Evolutionary conservation across 805 yeast genomes (phyloP), one percentile per base, ranked within the genome.

Genomic region (Candida chauliodis): DNA sequence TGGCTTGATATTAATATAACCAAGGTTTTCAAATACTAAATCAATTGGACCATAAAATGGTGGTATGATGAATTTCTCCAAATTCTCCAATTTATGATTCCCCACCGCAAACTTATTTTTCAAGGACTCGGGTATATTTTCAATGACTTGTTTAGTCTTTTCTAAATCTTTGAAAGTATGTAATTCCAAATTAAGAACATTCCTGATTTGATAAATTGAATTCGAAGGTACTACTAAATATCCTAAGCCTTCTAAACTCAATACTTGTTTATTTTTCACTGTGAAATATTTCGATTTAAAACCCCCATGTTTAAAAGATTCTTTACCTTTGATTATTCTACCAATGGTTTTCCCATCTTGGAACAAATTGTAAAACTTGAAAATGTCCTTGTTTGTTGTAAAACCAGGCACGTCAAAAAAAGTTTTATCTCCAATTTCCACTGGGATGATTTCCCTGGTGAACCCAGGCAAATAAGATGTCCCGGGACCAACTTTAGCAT

Each of bases 11-110:
- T 77, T 73, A 2, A 84, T 44, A 47, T 71, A 79, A 0, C 93
- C 93, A n/a, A 79, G 53, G 43, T 78, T 79, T 37, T 75, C 76
- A 8, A 84, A 47, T 2, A 84, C 82, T 19, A 84, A 49, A 49
- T 84, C 95, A 8, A 84, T 60, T 4, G 74, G 53, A 0, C 91
- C 91, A 42, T 59, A 64, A 48, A 84, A 84, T n/a, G 87, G 85
- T 0, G 93, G 91, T 3, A 84, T 65, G 2, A 75, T 64, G 44
- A 71, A 80, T 41, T 77, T 59, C 2, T 45, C 37, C 1, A 52
- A 58, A 45, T 69, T 50, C 2, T 61, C 52, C 1, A 65, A 32
- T 7, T 39, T 30, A 5, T 40, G 40, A 30, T 23, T 15, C 4
- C 20, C 6, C 5, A 42, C 35, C 5, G 49, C 8, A 29, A 51